A percentile compares a stretch with the other conserved stretches of the same genome.
phyloP scores from a whole-genome alignment of 2,329 filamentous ascomycete genomes.

The Cytospora piceicola region DNA sequence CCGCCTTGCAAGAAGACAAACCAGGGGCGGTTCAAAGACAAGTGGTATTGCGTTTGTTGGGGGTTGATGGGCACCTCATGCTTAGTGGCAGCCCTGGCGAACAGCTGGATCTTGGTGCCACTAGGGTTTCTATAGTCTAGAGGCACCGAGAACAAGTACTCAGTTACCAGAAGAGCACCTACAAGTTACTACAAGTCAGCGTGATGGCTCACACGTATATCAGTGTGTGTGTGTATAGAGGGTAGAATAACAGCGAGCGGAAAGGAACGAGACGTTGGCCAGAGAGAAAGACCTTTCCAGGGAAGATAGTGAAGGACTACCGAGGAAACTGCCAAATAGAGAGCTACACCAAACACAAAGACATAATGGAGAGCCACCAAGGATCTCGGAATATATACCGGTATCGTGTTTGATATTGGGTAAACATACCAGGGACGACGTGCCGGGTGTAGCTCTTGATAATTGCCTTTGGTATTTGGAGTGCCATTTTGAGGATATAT shows the following conservation, averaged over 20 bases:
- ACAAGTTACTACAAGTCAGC: neutral
- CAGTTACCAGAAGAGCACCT: constrained; percentile 78
- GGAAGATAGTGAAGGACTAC: neutral
- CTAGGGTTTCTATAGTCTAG: constrained; percentile 71
- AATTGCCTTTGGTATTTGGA: constrained; percentile 24
- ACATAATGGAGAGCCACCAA: neutral
- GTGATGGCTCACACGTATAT: neutral
- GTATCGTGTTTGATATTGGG: neutral
- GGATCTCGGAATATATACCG: neutral
- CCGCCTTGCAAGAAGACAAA: constrained; percentile 83
- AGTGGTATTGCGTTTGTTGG: constrained; percentile 34
- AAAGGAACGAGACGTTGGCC: neutral
- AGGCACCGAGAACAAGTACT: constrained; percentile 86
- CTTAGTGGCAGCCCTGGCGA: constrained; percentile 74
- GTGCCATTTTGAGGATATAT: constrained; percentile 14
- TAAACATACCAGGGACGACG: constrained; percentile 24
- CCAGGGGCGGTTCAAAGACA: constrained; percentile 22
- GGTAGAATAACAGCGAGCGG: neutral
- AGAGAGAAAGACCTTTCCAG: neutral
- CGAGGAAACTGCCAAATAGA: neutral
- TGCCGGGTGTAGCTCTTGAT: constrained; percentile 22
- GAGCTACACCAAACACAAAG: neutral
- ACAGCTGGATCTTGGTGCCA: constrained; percentile 69
- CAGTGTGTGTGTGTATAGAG: neutral
- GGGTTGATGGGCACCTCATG: constrained; percentile 64